A percentile compares a stretch with the other conserved stretches of the same genome.
phyloP scores from a whole-genome alignment of 495 filamentous ascomycete species.

The Aspergillus mulundensis region DNA sequence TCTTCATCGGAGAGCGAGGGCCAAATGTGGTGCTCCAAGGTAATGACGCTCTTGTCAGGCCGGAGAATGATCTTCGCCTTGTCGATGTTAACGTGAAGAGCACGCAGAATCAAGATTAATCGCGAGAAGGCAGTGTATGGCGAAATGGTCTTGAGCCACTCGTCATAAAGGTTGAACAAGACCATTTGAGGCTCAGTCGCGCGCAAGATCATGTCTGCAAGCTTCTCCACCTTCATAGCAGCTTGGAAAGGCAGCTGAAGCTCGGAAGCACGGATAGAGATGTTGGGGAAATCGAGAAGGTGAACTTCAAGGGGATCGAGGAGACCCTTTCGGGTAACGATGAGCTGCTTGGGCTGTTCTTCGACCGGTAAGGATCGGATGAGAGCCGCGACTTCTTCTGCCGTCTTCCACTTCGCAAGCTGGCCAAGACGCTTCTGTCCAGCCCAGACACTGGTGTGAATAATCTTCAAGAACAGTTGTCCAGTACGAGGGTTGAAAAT shows the following conservation, averaged over 20 bases:
- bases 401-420: slow-evolving; percentile 99
- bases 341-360: slow-evolving; percentile 98
- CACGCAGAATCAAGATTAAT: slow-evolving; percentile 89
- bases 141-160: slow-evolving; percentile 98
- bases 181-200: slow-evolving; percentile 99
- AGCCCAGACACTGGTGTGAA: slow-evolving; percentile 99
- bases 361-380: slow-evolving; percentile 96
- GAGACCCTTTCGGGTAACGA: slow-evolving; percentile 96
- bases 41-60: slow-evolving; percentile 98
- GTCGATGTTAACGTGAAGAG: slow-evolving; percentile 95
- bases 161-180: slow-evolving; percentile 97
- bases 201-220: slow-evolving; percentile 97
- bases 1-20: slow-evolving; percentile 91
- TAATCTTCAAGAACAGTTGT: slow-evolving; percentile 98
- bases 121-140: slow-evolving; percentile 99
- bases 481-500: slow-evolving; percentile 99
- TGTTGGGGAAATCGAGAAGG: slow-evolving; percentile 97
- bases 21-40: slow-evolving; percentile 99
- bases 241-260: slow-evolving; percentile 98
- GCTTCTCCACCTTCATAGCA: slow-evolving; percentile 99
- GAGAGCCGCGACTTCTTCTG: slow-evolving; percentile 97
- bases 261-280: slow-evolving; percentile 97
- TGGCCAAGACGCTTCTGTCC: slow-evolving; percentile 99
- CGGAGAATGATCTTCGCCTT: slow-evolving; percentile 96
- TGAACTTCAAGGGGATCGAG: slow-evolving; percentile 97